Evolutionary conservation across 1,139 yeast species (phyloP), one percentile per base, ranked within the genome.

Genomic region (Sporopachydermia cereana): DNA sequence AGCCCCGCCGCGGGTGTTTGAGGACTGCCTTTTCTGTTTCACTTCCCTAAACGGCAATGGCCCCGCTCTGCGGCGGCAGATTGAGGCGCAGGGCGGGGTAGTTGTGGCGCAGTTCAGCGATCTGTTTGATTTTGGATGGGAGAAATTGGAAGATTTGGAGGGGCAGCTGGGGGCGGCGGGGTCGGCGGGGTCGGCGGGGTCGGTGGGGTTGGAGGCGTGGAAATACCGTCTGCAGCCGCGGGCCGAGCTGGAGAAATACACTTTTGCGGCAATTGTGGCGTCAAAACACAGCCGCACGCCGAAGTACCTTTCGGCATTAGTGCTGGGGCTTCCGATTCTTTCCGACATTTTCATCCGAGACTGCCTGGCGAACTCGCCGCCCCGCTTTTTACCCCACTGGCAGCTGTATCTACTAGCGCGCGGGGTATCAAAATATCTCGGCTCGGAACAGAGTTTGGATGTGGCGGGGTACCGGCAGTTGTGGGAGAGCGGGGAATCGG

Each of bases 301-400:
- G 20, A 86, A 86, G 56, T 89, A 83, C 56, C 60, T 88, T n/a
- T 94, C 86, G 56, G 78, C 84, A 0, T 62, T 88, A n/a, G 86
- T 94, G 0, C 59, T 88, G 41, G 93, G 94, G 1, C 86, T 95
- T 95, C 97, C 97, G 1, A 74, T 86, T 18, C 56, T 89, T 27
- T 77, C 85, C 2, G 72, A 74, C 49, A 59, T 64, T 14, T 88
- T 74, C 53, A 67, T 89, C 7, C 60, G 63, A n/a, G 82, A 79
- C 50, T 72, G 83, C 47, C 54, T 74, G 1, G 51, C 53, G 2
- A 12, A 20, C 5, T 57, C 60, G 16, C 56, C 66, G 2, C n/a
- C n/a, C n/a, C 50, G 54, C 9, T 53, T 53, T 21, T 43, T 58
- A 23, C 53, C 48, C 7, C 53, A 59, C 24, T 77, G 89, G 79